Evolutionary conservation across 768 basidiomycete genomes (phyloP), one percentile per base, ranked within the genome.

Genomic region (Phaeotremella fagi): DNA sequence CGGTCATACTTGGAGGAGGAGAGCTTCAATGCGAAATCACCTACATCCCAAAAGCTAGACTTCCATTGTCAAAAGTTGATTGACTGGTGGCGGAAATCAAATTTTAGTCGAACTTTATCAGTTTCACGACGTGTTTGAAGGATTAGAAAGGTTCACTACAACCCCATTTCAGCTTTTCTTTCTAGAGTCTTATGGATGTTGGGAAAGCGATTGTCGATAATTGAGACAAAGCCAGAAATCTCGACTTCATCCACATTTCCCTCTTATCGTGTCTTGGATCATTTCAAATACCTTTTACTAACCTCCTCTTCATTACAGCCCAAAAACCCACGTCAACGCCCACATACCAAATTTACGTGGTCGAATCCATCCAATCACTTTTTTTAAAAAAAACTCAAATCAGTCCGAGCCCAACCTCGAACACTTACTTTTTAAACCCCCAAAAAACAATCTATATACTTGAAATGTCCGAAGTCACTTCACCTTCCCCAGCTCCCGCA

Each of bases 301-400:
- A 15, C 15, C 42, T 2, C 23, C 11, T 18, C n/a, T 28, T 45
- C n/a, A n/a, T 6, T 33, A 16, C 54, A 56, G 53, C 57, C 52
- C 43, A 63, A 69, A 69, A 69, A 60, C 62, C 65, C 64, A 70
- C 68, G 68, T 70, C 66, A 70, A 63, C 63, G 65, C 65, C 37
- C 43, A 50, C 47, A 26, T 54, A 24, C 26, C 59, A 60, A 61
- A 24, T 53, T 61, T 57, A 70, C 68, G 68, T 70, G 68, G 68
- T 44, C 65, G 68, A 70, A 57, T 59, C 68, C 68, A 63, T 50
- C 43, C 54, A 25, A 36, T 36, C 23, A 28, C 25, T 31, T 28
- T 24, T n/a, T n/a, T n/a, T n/a, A n/a, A 63, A 55, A 49, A 45
- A 18, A 37, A 18, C 26, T 45, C 38, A 27, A 16, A 28, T 25